Conservation (phyloP, 1,284 basidiomycete genomes). For the Cystobasidium slooffiae region DNA sequence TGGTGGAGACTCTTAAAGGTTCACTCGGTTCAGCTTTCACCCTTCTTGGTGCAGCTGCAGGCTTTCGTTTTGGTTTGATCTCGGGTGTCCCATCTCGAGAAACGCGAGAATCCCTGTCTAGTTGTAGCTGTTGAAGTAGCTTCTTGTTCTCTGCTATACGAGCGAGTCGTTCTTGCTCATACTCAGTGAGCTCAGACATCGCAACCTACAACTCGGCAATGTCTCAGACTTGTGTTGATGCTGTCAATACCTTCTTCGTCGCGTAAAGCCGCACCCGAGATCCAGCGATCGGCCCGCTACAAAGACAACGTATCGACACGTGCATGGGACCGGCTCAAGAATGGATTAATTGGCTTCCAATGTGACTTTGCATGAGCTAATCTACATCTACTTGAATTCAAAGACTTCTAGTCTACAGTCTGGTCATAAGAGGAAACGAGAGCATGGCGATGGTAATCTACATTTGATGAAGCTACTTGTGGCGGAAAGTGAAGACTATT, state of each 20-base stretch:
- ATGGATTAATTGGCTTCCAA: too few species aligned
- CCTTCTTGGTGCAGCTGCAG: constrained; percentile 4
- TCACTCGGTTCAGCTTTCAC: background rate
- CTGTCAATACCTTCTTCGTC: background rate
- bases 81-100: constrained; percentile 24
- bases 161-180: constrained; percentile 55
- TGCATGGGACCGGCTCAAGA: too few species aligned
- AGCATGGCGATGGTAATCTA: too few species aligned
- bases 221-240: background rate
- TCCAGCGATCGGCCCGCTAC: too few species aligned
- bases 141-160: constrained; percentile 58
- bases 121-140: constrained; percentile 58
- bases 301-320: too few species aligned
- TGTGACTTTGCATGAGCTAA: too few species aligned
- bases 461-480: too few species aligned
- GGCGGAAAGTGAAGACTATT: too few species aligned
- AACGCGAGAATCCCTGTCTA: constrained; percentile 47
- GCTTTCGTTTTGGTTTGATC: constrained; percentile 25
- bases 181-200: constrained; percentile 43
- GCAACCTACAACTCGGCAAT: too few species aligned
- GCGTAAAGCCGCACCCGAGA: background rate
- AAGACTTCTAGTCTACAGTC: too few species aligned
- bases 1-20: constrained; percentile 7
- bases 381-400: too few species aligned
- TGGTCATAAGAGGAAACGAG: too few species aligned